Conservation (phyloP, 1,284 basidiomycete species). For the Fistulina hepatica region DNA sequence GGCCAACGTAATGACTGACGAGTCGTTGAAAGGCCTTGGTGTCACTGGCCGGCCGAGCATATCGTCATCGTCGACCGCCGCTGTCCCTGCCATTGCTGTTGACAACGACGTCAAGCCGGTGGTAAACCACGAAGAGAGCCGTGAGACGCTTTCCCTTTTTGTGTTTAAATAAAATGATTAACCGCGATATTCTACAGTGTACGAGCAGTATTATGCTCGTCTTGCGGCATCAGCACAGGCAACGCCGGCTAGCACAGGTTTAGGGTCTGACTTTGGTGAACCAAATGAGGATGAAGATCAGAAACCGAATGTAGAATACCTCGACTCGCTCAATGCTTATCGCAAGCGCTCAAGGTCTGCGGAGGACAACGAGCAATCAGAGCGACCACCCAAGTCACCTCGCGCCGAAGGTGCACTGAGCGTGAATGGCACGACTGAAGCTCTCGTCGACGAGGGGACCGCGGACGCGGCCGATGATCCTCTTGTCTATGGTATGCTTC, state of each 20-base stretch:
- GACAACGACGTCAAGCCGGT: constrained; percentile 49
- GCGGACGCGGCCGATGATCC: constrained; percentile 35
- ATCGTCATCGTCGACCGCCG: constrained; percentile 32
- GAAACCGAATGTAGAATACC: constrained; percentile 51
- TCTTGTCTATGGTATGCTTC: constrained; percentile 54
- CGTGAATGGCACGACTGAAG: constrained; percentile 18
- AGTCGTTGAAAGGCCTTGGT: constrained; percentile 6
- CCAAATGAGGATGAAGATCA: constrained; percentile 44
- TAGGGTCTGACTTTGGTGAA: constrained; percentile 36
- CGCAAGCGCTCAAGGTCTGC: constrained; percentile 62
- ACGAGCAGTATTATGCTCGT: constrained; percentile 70
- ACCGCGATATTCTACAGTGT: constrained; percentile 36
- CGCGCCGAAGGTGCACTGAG: constrained; percentile 24
- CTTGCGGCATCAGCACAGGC: constrained; percentile 51
- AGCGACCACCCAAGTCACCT: constrained; percentile 35
- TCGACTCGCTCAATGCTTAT: constrained; percentile 57
- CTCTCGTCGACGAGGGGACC: constrained; percentile 8
- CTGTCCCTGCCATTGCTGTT: constrained; percentile 21
- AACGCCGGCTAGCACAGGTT: constrained; percentile 45
- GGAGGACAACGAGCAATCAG: constrained; percentile 32
- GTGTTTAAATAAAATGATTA: constrained; percentile 3
- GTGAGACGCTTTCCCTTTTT: constrained; percentile 29
- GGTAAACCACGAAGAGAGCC: constrained; percentile 48
- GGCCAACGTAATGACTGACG: constrained; percentile 5
- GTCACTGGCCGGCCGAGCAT: constrained; percentile 43